Evolutionary conservation across 2,329 filamentous ascomycete species (phyloP).

Genomic region (Pestalotiopsis sp.): DNA sequence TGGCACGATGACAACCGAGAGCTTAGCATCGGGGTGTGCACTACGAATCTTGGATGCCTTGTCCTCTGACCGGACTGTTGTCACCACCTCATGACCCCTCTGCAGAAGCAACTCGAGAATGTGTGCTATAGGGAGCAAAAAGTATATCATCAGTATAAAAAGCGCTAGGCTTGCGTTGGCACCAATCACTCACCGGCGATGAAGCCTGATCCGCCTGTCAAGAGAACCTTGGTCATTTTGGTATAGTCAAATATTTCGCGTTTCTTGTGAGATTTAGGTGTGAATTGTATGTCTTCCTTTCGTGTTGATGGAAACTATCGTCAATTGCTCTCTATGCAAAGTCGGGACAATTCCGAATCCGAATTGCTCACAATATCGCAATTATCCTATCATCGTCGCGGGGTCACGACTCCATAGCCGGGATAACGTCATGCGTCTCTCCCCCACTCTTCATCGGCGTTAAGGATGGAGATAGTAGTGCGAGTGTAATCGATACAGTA

Average conservation of each 20-base stretch:
- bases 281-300: background rate
- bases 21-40: constrained; percentile 48
- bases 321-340: background rate
- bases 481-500: background rate
- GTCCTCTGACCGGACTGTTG: constrained; percentile 56
- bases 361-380: background rate
- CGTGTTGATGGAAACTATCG: background rate
- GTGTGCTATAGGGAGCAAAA: constrained; percentile 43
- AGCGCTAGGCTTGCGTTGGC: background rate
- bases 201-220: constrained; percentile 52
- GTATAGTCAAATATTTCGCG: background rate
- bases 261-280: background rate
- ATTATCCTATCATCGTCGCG: background rate
- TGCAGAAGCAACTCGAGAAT: constrained; percentile 56
- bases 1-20: constrained; percentile 65
- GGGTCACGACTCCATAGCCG: background rate
- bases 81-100: constrained; percentile 54
- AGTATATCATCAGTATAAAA: background rate
- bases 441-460: constrained; percentile 5
- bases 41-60: constrained; percentile 55
- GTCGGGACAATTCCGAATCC: background rate
- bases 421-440: constrained; percentile 4
- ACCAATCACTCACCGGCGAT: constrained; percentile 44
- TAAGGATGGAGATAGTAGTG: background rate
- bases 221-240: constrained; percentile 10